Conservation (phyloP, 2,329 filamentous ascomycete species). For the Penicillium janthinellum region DNA sequence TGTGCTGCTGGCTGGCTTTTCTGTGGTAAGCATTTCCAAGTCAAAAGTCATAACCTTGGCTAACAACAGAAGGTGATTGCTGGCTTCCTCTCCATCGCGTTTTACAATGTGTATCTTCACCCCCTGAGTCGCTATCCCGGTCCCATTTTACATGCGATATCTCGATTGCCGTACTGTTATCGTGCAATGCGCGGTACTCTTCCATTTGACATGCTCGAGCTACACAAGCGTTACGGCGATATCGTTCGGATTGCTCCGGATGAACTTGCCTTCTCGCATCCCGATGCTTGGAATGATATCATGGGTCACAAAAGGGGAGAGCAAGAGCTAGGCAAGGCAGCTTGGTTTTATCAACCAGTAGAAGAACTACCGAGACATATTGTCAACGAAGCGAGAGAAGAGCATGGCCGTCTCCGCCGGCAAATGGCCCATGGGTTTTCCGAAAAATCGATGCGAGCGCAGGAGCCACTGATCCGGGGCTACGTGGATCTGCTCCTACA, state of each 20-base stretch:
- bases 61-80: background rate
- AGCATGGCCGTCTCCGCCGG: constrained; percentile 20
- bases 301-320: constrained; percentile 24
- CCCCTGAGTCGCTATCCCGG: constrained; percentile 5
- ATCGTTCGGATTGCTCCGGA: background rate
- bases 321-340: constrained; percentile 17
- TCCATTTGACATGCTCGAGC: constrained; percentile 2
- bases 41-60: background rate
- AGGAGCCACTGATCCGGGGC: constrained; percentile 24
- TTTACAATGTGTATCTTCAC: constrained; percentile 5
- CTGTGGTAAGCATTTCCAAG: background rate
- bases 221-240: constrained; percentile 6
- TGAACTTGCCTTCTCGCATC: constrained; percentile 9
- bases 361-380: constrained; percentile 18
- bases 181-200: background rate
- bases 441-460: constrained; percentile 27
- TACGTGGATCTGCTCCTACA: constrained; percentile 26
- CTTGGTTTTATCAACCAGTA: constrained; percentile 18
- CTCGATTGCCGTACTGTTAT: constrained; percentile 4
- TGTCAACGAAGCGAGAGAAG: constrained; percentile 13
- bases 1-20: background rate
- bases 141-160: constrained; percentile 2
- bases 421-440: constrained; percentile 31
- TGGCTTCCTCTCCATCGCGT: background rate
- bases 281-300: constrained; percentile 15